Conservation (phyloP, 345 rosid species). For the Lepidium africanum region DNA sequence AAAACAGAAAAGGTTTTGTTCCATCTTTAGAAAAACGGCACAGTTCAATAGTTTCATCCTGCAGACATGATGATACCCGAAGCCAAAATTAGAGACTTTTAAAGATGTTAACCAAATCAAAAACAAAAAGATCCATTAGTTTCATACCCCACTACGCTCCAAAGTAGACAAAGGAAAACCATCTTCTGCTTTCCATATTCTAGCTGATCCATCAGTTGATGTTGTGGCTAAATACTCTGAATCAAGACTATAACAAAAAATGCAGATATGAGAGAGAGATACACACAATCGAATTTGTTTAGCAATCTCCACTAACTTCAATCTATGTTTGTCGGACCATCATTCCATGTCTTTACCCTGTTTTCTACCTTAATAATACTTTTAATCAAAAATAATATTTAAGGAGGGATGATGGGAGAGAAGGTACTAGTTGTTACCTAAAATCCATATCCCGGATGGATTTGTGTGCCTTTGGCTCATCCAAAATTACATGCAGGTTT, state of each 20-base stretch:
- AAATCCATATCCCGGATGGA: slow-evolving; percentile 81
- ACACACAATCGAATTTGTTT: neutral
- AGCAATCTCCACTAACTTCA: neutral
- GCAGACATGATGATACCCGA: slow-evolving; percentile 7
- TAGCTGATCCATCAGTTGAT: slow-evolving; percentile 84
- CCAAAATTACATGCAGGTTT: slow-evolving; percentile 51
- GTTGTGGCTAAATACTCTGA: slow-evolving; percentile 88
- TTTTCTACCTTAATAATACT: neutral
- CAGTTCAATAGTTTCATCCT: slow-evolving; percentile 84
- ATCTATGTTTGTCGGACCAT: neutral
- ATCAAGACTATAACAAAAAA: slow-evolving; percentile 55
- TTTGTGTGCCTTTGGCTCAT: slow-evolving; percentile 80
- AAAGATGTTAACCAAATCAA: neutral
- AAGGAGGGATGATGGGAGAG: neutral
- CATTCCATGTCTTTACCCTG: neutral
- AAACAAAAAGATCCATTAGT: neutral
- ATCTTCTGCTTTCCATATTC: slow-evolving; percentile 89
- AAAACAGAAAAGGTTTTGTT: slow-evolving; percentile 83
- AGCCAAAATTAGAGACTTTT: neutral
- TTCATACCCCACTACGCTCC: slow-evolving; percentile 60
- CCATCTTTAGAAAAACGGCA: slow-evolving; percentile 92
- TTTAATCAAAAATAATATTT: neutral
- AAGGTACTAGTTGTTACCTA: slow-evolving; percentile 37
- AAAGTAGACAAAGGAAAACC: slow-evolving; percentile 66
- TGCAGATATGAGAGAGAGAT: slow-evolving; percentile 11